Conservation (phyloP, 805 yeast species). For the Sporopachydermia quercuum region DNA sequence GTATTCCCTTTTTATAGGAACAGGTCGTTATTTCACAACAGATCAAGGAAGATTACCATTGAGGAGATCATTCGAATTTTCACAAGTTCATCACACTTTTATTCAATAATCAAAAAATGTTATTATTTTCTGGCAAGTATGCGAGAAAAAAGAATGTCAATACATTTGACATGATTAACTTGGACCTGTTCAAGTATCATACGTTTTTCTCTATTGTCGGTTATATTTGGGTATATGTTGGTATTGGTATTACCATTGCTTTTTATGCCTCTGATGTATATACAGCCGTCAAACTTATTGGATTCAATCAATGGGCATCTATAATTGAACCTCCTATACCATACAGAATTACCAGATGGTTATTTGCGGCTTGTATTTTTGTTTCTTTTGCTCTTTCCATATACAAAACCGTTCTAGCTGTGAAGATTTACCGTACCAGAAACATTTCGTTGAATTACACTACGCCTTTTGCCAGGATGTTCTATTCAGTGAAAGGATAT, state of each 20-base stretch:
- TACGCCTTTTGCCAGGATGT: slow-evolving; percentile 42
- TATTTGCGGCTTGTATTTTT: slow-evolving; percentile 70
- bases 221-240: slow-evolving; percentile 25
- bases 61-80: no score
- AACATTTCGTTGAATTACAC: slow-evolving; percentile 60
- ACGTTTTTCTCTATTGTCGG: neutral
- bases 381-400: slow-evolving; percentile 45
- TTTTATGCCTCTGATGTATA: slow-evolving; percentile 56
- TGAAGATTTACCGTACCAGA: slow-evolving; percentile 38
- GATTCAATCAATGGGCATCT: slow-evolving; percentile 55
- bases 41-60: no score
- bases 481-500: slow-evolving; percentile 44
- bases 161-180: slow-evolving; percentile 5
- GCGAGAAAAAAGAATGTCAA: neutral
- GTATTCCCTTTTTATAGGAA: no score
- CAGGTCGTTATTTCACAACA: no score
- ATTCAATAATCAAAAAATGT: no score
- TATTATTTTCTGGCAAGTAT: neutral
- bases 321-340: slow-evolving; percentile 32
- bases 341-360: slow-evolving; percentile 44
- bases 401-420: slow-evolving; percentile 44
- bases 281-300: slow-evolving; percentile 62
- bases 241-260: slow-evolving; percentile 30
- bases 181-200: slow-evolving; percentile 50
- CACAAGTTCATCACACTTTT: no score